Base-by-base conservation (phyloP, 805 yeast genomes). In the Candida awuae region DNA sequence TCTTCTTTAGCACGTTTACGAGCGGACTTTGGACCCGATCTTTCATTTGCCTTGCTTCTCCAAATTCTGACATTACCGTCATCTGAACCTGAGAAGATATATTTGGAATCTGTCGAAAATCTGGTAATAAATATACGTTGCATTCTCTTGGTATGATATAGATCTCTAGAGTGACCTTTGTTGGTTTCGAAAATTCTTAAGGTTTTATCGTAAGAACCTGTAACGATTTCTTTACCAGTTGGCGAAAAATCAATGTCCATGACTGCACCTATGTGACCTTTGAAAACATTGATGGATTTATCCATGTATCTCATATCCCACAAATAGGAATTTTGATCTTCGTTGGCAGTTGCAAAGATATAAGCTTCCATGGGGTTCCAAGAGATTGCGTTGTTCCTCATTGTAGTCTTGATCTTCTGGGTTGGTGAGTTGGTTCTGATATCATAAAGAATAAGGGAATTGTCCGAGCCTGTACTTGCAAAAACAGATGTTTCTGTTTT, bases 281-380 rank as follows among this genome's bases (percentile, higher is more conserved):
- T 87, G 63, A 73, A 85, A 10, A 94, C 86, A 49, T 87, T 88
- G 36, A 81, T 59, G 1, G 97, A 80, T 40, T 84, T 71, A 32
- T 70, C 70, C 75, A 94, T 69, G 55, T 88, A 84, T 58, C 99
- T 72, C 97, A 94, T 90, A 63, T 92, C 99, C 77, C 95, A 94
- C 39, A 83, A 71, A 59, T 92, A 92, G 8, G 82, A 79, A 58
- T 92, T 92, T 61, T 90, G 97, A 65, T 92, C 97, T 63, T 92
- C 99, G 55, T 77, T 77, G 3, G 86, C 97, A 29, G 84, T 77
- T 14, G 88, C 97, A 65, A 92, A 90, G 55, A 83, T 78, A 64
- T 75, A 92, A 2, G 97, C 95, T 61, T 92, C 97, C 81, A 92
- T 84, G 4, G 99, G 99, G 62, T 92, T 92, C 97, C 97, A 92